Percentiles rank a stretch among this genome's conserved stretches.
Conservation (phyloP, 2,329 filamentous ascomycete species). For the Cladosporium oxysporum region DNA sequence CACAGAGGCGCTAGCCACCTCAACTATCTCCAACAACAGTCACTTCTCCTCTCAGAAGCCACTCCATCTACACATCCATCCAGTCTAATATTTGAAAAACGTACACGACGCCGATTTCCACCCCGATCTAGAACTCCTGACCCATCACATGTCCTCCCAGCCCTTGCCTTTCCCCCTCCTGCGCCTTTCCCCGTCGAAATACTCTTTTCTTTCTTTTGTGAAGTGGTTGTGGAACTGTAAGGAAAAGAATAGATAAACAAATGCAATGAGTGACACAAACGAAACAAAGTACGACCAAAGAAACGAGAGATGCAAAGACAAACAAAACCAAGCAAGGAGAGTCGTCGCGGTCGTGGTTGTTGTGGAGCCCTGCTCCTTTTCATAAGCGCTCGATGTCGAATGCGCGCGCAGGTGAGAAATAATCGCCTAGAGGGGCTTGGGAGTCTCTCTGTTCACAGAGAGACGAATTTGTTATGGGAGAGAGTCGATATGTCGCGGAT, state of each 20-base stretch:
- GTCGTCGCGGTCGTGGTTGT: background rate
- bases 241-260: background rate
- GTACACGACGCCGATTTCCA: background rate
- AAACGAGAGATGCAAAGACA: background rate
- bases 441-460: background rate
- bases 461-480: background rate
- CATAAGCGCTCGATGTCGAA: background rate
- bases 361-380: background rate
- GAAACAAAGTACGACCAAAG: background rate
- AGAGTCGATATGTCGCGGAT: background rate
- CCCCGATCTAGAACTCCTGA: background rate
- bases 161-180: background rate
- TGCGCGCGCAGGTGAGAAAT: background rate
- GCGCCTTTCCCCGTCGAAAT: background rate
- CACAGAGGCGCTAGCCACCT: background rate
- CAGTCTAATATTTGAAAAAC: background rate
- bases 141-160: background rate
- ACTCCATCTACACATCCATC: background rate
- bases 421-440: background rate
- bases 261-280: background rate
- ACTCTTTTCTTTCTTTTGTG: background rate
- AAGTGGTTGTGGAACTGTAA: background rate
- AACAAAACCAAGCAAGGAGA: conserved; percentile 3
- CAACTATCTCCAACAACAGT: background rate
- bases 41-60: background rate